phyloP scores from a whole-genome alignment of 1,284 basidiomycete species.

The Tilletia walkeri region DNA sequence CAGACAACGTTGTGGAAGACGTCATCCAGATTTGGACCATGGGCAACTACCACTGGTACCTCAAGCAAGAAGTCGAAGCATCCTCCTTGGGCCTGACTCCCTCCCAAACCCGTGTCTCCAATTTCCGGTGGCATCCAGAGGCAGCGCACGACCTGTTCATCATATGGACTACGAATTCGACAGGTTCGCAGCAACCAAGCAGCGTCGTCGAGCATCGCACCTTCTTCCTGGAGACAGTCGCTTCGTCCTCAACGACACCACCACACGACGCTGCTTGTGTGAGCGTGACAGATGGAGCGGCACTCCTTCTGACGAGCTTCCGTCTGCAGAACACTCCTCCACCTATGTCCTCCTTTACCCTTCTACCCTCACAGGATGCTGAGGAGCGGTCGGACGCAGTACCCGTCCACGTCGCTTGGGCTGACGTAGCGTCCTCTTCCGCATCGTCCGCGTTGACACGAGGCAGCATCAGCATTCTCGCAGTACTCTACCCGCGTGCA shows the following conservation, averaged over 20 bases:
- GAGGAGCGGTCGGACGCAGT: slow-evolving; percentile 21
- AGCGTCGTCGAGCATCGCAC: slow-evolving; percentile 64
- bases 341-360: slow-evolving; percentile 79
- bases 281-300: slow-evolving; percentile 83
- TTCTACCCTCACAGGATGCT: slow-evolving; percentile 57
- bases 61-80: slow-evolving; percentile 46
- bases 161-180: slow-evolving; percentile 14
- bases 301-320: slow-evolving; percentile 85
- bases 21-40: slow-evolving; percentile 85
- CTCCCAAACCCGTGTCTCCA: slow-evolving; percentile 63
- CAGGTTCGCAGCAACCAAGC: slow-evolving; percentile 23
- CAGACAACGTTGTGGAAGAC: slow-evolving; percentile 8
- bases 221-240: slow-evolving; percentile 58
- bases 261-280: slow-evolving; percentile 80
- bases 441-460: slow-evolving; percentile 27
- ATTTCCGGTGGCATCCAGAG: slow-evolving; percentile 84
- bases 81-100: background rate
- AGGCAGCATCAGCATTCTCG: slow-evolving; percentile 62
- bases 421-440: slow-evolving; percentile 68
- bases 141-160: slow-evolving; percentile 68
- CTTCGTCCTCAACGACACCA: slow-evolving; percentile 61
- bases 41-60: slow-evolving; percentile 90
- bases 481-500: slow-evolving; percentile 63
- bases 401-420: slow-evolving; percentile 60
- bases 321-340: slow-evolving; percentile 89